phyloP scores from a whole-genome alignment of 768 basidiomycete genomes.

The Collybia sp. region DNA sequence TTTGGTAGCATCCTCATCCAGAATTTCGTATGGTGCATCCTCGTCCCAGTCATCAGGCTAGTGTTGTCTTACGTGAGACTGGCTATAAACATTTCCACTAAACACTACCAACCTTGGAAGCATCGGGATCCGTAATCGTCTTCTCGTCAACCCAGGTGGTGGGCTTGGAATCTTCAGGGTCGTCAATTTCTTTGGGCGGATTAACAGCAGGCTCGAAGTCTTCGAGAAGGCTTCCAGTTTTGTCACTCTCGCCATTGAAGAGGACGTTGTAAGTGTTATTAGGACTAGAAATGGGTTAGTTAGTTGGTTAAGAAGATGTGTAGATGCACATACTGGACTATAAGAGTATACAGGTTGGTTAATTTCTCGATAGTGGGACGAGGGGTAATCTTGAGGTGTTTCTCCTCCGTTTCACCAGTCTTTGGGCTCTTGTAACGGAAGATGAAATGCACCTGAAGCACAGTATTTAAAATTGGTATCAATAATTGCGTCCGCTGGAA shows the following conservation, averaged over 20 bases:
- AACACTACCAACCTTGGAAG: slow-evolving; percentile 57
- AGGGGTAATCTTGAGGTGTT: slow-evolving; percentile 83
- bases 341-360: slow-evolving; percentile 92
- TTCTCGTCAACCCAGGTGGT: slow-evolving; percentile 88
- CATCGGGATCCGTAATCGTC: slow-evolving; percentile 80
- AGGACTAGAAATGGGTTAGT: slow-evolving; percentile 45
- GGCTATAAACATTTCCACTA: not conserved
- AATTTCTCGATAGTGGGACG: slow-evolving; percentile 84
- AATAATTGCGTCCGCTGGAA: not conserved
- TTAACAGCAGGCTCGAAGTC: slow-evolving; percentile 94
- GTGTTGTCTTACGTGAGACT: not conserved
- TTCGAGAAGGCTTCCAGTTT: slow-evolving; percentile 81
- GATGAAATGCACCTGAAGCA: slow-evolving; percentile 88
- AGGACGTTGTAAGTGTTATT: slow-evolving; percentile 92
- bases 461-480: slow-evolving; percentile 2
- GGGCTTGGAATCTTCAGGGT: slow-evolving; percentile 88
- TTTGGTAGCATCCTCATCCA: slow-evolving; percentile 81
- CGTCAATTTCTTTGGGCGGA: slow-evolving; percentile 90
- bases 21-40: slow-evolving; percentile 88
- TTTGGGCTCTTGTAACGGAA: slow-evolving; percentile 96
- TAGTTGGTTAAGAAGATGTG: not conserved
- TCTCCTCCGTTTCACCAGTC: slow-evolving; percentile 93
- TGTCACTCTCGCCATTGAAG: slow-evolving; percentile 82
- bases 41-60: slow-evolving; percentile 98
- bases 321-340: slow-evolving; percentile 66